Percentiles rank a stretch among this genome's conserved stretches.
These are phyloP conservation scores for Pseudoturritis turrita DNA, from an alignment of 345 rosid genomes.

Conservation along the genomic window DNA sequence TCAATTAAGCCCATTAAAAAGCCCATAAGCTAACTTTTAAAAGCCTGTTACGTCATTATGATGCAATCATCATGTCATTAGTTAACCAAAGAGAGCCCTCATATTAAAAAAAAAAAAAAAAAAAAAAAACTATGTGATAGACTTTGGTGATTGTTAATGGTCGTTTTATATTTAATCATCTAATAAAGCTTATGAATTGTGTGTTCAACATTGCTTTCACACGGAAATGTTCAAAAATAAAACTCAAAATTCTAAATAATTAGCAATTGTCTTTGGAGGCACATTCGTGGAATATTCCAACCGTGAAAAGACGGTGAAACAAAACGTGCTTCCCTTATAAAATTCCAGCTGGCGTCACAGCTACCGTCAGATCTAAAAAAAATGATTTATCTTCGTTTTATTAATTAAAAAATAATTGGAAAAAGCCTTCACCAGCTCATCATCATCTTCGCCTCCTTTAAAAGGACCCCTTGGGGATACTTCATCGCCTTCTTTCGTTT, in stretches of 20 bases:
- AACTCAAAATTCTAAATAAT: neutral
- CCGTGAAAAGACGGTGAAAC: constrained; percentile 9
- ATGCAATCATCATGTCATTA: neutral
- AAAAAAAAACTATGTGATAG: neutral
- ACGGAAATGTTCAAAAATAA: neutral
- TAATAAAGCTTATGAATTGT: neutral
- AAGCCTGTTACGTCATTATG: neutral
- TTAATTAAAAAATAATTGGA: neutral
- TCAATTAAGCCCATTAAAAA: neutral
- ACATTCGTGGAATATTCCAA: constrained; percentile 25
- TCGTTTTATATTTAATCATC: neutral
- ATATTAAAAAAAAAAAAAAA: neutral
- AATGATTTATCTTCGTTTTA: constrained; percentile 12
- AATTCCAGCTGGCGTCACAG: constrained; percentile 21
- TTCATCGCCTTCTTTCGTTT: constrained; percentile 29
- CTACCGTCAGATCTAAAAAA: constrained; percentile 1
- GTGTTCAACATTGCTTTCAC: constrained; percentile 18
- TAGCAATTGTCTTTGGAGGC: neutral
- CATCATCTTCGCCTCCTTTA: constrained; percentile 17
- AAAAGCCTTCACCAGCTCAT: constrained; percentile 18
- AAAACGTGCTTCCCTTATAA: constrained; percentile 14
- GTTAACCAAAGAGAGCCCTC: neutral
- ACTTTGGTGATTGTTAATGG: neutral
- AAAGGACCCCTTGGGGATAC: neutral
- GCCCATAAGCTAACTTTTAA: neutral